Evolutionary conservation across 129 eudicot species (phyloP), one percentile per base, ranked within the genome.

Genomic region (Chrysanthemum lavandulifolium): DNA sequence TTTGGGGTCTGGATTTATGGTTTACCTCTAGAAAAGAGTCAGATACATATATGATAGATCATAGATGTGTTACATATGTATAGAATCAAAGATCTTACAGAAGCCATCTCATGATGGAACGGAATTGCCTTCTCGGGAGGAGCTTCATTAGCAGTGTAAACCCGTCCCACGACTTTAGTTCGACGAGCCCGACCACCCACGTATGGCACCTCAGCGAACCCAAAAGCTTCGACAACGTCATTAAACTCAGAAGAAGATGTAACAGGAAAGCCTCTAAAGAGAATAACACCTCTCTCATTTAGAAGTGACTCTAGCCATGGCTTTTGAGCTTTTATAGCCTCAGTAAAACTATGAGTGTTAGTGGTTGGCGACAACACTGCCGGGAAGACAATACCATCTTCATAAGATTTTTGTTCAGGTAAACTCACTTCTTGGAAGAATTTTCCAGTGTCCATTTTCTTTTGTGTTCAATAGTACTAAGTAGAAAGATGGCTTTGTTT

Each of bases 101-200:
- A 88, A 80, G 96, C 81, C 98, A 89, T 86, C 54, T 92, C 96
- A 43, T 87, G 94, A 72, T 92, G 98, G 63, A 89, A 92, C 21
- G 85, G 90, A 73, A 92, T 92, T 62, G 74, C 75, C 67, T 82
- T 90, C 36, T 89, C 87, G 4, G 91, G 87, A 0, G 96, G 90
- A 13, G 82, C 72, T 68, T 92, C 95, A 65, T 92, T 92, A 2
- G 96, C 88, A 0, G 98, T 89, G 70, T 78, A 89, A 53, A 92
- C 95, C 54, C 98, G 79, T 15, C 90, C 98, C 43, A 85, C 80
- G 4, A 92, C 95, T 33, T 82, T 81, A 25, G 65, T 87, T 77
- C 96, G 73, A 10, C 87, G 82, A 13, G 96, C 98, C 13, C 84
- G 84, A 13, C 98, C 96, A n/a, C 98, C 98, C 2, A 80, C 80